Conservation (phyloP, 1,284 basidiomycete genomes). For the Melampsora americana region DNA sequence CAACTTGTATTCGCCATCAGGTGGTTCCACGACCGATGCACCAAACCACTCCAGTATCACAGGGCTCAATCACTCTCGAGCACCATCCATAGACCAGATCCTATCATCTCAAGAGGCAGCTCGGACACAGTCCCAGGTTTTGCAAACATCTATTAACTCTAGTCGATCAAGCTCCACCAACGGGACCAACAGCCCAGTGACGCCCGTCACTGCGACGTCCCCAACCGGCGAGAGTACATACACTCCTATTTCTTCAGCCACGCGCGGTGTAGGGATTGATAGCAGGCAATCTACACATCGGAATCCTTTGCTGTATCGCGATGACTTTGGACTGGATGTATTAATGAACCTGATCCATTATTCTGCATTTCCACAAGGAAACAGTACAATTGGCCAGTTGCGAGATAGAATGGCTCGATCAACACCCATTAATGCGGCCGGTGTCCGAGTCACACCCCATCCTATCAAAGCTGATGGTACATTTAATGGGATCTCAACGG, state of each 20-base stretch:
- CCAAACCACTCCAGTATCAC: background rate
- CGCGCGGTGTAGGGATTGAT: constrained; percentile 27
- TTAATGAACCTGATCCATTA: constrained; percentile 37
- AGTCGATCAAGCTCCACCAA: constrained; percentile 39
- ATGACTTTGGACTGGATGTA: constrained; percentile 27
- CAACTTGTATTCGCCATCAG: too few relatives aligned
- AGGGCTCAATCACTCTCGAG: background rate
- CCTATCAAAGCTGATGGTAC: too few relatives aligned
- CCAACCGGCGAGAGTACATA: constrained; percentile 36
- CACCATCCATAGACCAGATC: constrained; percentile 7
- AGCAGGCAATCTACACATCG: constrained; percentile 30
- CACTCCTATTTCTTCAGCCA: constrained; percentile 39
- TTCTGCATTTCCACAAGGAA: constrained; percentile 12
- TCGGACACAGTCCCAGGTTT: background rate
- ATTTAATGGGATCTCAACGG: too few relatives aligned
- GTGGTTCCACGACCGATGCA: background rate
- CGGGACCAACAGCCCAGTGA: constrained; percentile 11
- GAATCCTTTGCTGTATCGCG: background rate
- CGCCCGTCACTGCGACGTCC: constrained; percentile 35
- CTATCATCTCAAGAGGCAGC: background rate
- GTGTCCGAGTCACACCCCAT: too few relatives aligned
- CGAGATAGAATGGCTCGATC: too few relatives aligned
- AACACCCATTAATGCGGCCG: too few relatives aligned
- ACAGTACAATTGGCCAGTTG: too few relatives aligned
- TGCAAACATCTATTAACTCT: constrained; percentile 7